These are phyloP conservation scores for Phanerochaete sordida DNA, from an alignment of 768 basidiomycete genomes.

Conservation along the genomic window DNA sequence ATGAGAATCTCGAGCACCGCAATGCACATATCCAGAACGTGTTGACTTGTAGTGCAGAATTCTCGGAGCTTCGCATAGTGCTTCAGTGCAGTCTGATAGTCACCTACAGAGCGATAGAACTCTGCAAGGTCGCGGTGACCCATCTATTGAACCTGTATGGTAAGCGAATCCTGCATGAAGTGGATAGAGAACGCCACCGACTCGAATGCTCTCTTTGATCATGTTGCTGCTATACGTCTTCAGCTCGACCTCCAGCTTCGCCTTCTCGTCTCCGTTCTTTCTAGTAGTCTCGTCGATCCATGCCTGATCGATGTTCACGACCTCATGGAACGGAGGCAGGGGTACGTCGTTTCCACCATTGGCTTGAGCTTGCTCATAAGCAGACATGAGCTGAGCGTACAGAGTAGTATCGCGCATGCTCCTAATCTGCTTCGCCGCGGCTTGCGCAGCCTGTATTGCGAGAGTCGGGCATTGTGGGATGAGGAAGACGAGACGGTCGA, in stretches of 20 bases:
- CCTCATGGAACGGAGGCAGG: slow-evolving; percentile 44
- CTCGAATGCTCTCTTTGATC: slow-evolving; percentile 98
- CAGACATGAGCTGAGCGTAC: slow-evolving; percentile 45
- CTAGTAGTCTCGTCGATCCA: slow-evolving; percentile 72
- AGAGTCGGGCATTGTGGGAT: slow-evolving; percentile 61
- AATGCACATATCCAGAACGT: slow-evolving; percentile 92
- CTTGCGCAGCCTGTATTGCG: slow-evolving; percentile 67
- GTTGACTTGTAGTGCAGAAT: slow-evolving; percentile 85
- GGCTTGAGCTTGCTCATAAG: slow-evolving; percentile 48
- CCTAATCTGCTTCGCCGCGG: slow-evolving; percentile 61
- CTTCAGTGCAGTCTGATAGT: slow-evolving; percentile 67
- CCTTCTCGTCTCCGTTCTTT: slow-evolving; percentile 68
- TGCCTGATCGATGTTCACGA: slow-evolving; percentile 53
- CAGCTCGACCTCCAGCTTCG: slow-evolving; percentile 89
- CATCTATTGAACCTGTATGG: slow-evolving; percentile 55
- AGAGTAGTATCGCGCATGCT: slow-evolving; percentile 66
- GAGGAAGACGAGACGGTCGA: slow-evolving; percentile 71
- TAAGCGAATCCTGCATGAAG: not conserved
- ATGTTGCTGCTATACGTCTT: slow-evolving; percentile 95
- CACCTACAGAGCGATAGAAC: slow-evolving; percentile 71
- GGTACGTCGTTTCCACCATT: slow-evolving; percentile 28
- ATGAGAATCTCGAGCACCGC: slow-evolving; percentile 83
- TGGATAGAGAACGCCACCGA: slow-evolving; percentile 32
- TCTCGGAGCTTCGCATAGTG: slow-evolving; percentile 91
- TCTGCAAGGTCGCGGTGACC: slow-evolving; percentile 85